Evolutionary conservation across 2,329 filamentous ascomycete genomes (phyloP).

Genomic region (Dactylellina haptotyla): DNA sequence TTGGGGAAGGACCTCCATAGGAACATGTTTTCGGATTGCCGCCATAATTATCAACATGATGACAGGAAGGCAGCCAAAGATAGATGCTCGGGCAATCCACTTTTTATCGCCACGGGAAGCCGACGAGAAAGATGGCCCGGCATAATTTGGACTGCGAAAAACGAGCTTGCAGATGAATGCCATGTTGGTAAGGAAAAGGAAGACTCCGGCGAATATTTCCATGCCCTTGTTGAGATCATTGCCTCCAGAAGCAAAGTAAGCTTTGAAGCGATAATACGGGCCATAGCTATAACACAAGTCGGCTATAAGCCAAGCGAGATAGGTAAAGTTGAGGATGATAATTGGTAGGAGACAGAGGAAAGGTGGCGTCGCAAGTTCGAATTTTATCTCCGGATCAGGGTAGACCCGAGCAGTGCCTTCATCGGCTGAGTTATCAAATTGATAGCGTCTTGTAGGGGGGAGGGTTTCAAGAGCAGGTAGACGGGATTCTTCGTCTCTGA

Average conservation of each 20-base stretch:
- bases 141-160: constrained; percentile 38
- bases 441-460: constrained; percentile 44
- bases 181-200: constrained; percentile 52
- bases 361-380: constrained; percentile 18
- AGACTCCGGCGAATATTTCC: constrained; percentile 51
- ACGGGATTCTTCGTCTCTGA: constrained; percentile 43
- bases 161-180: constrained; percentile 45
- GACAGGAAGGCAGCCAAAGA: constrained; percentile 38
- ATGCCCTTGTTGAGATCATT: constrained; percentile 45
- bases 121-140: constrained; percentile 36
- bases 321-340: constrained; percentile 42
- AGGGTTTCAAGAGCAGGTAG: constrained; percentile 42
- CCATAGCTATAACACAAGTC: constrained; percentile 50
- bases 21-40: constrained; percentile 35
- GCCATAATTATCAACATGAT: constrained; percentile 50
- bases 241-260: constrained; percentile 29
- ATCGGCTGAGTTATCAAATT: constrained; percentile 29
- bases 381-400: constrained; percentile 43
- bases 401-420: constrained; percentile 50
- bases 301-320: constrained; percentile 46
- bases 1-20: neutral
- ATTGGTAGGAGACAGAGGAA: constrained; percentile 35
- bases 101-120: constrained; percentile 50
- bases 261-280: constrained; percentile 45
- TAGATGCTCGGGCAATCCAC: constrained; percentile 44